phyloP scores from a whole-genome alignment of 805 yeast genomes.

The Scheffersomyces lignosus region DNA sequence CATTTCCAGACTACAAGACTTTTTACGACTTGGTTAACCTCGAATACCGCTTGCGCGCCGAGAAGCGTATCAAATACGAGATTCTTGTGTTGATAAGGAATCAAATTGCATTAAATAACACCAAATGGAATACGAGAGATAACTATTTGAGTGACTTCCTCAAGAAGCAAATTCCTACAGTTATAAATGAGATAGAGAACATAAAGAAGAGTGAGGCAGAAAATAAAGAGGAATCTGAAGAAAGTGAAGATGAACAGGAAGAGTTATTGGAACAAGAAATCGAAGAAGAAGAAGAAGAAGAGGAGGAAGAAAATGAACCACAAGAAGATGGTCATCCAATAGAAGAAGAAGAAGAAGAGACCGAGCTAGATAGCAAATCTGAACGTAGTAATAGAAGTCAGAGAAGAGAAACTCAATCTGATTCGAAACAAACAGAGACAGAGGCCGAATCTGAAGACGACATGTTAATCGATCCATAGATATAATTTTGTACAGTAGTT shows the following conservation, averaged over 20 bases:
- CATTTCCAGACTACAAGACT: constrained; percentile 26
- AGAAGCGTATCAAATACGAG: constrained; percentile 36
- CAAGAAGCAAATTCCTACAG: constrained; percentile 21
- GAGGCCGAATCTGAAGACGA: constrained; percentile 7
- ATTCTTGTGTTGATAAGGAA: constrained; percentile 30
- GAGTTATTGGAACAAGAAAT: constrained; percentile 13
- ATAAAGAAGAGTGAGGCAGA: constrained; percentile 32
- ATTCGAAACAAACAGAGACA: constrained; percentile 3
- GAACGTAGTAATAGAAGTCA: neutral
- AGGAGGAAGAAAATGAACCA: constrained; percentile 12
- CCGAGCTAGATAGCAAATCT: too few species aligned
- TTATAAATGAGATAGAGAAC: constrained; percentile 27
- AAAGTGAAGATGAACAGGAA: constrained; percentile 16
- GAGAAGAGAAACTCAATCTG: neutral
- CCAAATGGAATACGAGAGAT: constrained; percentile 37
- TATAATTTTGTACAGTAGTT: too few species aligned
- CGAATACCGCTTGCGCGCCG: constrained; percentile 33
- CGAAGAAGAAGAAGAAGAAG: constrained; percentile 21
- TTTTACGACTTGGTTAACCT: constrained; percentile 32
- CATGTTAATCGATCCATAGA: constrained; percentile 8
- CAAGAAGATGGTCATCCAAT: constrained; percentile 16
- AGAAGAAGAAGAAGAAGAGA: constrained; percentile 10
- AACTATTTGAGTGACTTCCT: constrained; percentile 29
- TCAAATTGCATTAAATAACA: constrained; percentile 29
- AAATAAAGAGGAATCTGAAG: constrained; percentile 17